Percentiles rank a stretch among this genome's conserved stretches.
Evolutionary conservation across 176 grass and related monocot species (phyloP).

Genomic region (Eleusine indica): DNA sequence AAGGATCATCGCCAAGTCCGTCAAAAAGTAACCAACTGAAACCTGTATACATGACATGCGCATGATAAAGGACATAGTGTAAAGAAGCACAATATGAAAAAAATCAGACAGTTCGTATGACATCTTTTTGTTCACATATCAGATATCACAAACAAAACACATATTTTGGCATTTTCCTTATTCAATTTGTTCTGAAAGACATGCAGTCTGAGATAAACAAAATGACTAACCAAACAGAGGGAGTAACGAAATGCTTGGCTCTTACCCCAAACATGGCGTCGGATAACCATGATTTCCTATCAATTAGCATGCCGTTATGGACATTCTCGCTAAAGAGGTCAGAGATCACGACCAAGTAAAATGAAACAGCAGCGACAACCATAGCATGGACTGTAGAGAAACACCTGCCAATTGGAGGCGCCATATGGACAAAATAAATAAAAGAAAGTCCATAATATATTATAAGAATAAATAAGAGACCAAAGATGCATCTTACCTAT

Average conservation of each 20-base stretch:
- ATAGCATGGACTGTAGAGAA: slow-evolving; percentile 82
- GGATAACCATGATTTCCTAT: slow-evolving; percentile 67
- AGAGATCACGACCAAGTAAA: slow-evolving; percentile 68
- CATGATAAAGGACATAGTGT: not conserved
- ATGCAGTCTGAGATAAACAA: slow-evolving; percentile 14
- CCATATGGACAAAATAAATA: slow-evolving; percentile 15
- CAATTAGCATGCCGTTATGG: slow-evolving; percentile 43
- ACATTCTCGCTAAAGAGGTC: slow-evolving; percentile 54
- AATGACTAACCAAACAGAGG: not conserved
- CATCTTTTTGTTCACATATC: not conserved
- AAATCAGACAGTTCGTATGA: not conserved
- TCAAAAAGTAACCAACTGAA: slow-evolving; percentile 79
- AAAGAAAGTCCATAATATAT: not conserved
- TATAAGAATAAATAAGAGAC: not conserved
- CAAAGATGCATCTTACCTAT: slow-evolving; percentile 43
- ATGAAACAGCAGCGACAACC: slow-evolving; percentile 56
- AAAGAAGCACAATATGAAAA: not conserved
- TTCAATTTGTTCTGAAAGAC: slow-evolving; percentile 4
- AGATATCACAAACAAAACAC: not conserved
- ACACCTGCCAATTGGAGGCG: slow-evolving; percentile 41
- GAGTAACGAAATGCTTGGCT: not conserved
- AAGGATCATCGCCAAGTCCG: slow-evolving; percentile 75
- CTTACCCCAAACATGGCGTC: slow-evolving; percentile 68
- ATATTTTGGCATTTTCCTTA: not conserved
- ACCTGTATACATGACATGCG: slow-evolving; percentile 31